Percentiles rank a stretch among this genome's conserved stretches.
Conservation (phyloP, 169 alveolate species). For the Plasmodium knowlesi region DNA sequence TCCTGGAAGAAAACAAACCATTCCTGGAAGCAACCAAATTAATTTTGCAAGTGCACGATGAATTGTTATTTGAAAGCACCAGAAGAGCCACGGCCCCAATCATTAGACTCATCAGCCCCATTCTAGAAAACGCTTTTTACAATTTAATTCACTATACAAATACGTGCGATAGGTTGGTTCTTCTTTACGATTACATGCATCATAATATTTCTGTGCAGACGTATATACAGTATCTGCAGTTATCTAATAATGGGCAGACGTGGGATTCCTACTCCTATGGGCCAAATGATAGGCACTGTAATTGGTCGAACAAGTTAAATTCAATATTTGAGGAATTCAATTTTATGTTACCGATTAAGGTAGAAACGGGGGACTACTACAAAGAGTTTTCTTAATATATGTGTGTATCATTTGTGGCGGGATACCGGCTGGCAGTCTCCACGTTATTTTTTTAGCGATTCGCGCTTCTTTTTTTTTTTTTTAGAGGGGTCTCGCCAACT, state of each 20-base stretch:
- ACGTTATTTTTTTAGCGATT: background rate
- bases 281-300: background rate
- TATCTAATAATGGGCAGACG: background rate
- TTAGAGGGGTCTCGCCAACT: background rate
- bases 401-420: background rate
- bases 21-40: constrained; percentile 48
- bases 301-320: background rate
- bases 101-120: constrained; percentile 40
- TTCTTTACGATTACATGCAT: constrained; percentile 61
- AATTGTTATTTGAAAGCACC: constrained; percentile 77
- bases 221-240: constrained; percentile 28
- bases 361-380: constrained; percentile 39
- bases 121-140: constrained; percentile 72
- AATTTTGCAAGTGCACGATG: constrained; percentile 83
- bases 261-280: background rate
- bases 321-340: constrained; percentile 17
- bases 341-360: constrained; percentile 57
- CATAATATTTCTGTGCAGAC: constrained; percentile 68
- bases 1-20: background rate
- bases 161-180: constrained; percentile 22
- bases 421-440: background rate
- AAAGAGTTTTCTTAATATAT: constrained; percentile 36
- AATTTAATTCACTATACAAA: constrained; percentile 69
- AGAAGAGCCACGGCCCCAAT: constrained; percentile 5
- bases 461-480: background rate